Evolutionary conservation across 345 rosid species (phyloP).

Genomic region (Viola odorata): DNA sequence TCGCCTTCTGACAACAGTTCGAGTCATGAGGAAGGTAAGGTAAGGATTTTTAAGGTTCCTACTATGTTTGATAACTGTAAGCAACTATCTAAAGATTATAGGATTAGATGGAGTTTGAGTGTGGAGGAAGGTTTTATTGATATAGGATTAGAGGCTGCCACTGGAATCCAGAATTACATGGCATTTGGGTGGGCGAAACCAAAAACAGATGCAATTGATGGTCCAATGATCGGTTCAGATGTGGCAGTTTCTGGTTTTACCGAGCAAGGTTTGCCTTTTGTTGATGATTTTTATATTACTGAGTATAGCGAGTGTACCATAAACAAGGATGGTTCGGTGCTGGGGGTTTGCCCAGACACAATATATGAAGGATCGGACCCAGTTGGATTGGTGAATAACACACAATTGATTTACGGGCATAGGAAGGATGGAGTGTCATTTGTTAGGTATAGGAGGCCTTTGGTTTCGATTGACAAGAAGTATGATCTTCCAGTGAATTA

Average conservation of each 20-base stretch:
- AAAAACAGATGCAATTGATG: conserved; percentile 23
- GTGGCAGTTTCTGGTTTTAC: conserved; percentile 72
- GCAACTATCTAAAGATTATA: conserved; percentile 49
- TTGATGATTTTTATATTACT: conserved; percentile 79
- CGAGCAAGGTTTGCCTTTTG: conserved; percentile 67
- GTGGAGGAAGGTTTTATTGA: conserved; percentile 49
- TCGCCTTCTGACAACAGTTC: conserved; percentile 32
- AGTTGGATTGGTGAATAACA: conserved; percentile 58
- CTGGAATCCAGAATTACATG: conserved; percentile 61
- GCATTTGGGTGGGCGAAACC: conserved; percentile 92
- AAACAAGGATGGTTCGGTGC: conserved; percentile 49
- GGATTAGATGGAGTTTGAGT: conserved; percentile 76
- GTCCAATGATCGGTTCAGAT: conserved; percentile 69
- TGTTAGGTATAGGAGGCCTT: conserved; percentile 62
- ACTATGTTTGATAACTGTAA: conserved; percentile 86
- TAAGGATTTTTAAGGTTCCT: conserved; percentile 28
- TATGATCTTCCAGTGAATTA: conserved; percentile 70
- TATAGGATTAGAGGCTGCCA: conserved; percentile 78
- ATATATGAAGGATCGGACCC: conserved; percentile 45
- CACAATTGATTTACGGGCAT: conserved; percentile 74
- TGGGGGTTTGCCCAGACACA: conserved; percentile 87
- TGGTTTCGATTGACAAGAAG: conserved; percentile 53
- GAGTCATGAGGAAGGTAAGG: conserved; percentile 14
- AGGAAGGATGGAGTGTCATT: conserved; percentile 92
- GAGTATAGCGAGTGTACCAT: conserved; percentile 60